A percentile compares a stretch with the other conserved stretches of the same genome.
Conservation (phyloP, 331 rosid genomes). For the Pyracantha coccinea region DNA sequence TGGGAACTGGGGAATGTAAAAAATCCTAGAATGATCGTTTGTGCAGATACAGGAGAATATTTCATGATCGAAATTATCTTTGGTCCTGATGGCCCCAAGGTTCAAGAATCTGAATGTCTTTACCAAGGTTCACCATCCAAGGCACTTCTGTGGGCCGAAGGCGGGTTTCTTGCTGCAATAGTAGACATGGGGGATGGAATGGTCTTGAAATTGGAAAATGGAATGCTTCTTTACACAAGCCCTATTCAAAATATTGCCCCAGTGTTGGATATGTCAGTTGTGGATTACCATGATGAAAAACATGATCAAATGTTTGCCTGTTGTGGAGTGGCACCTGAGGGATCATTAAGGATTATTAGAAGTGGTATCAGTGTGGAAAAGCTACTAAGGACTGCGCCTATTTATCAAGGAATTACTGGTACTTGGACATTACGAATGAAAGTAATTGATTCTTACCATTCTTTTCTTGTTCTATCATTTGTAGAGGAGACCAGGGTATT, state of each 20-base stretch:
- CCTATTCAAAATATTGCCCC: constrained; percentile 88
- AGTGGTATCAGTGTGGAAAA: constrained; percentile 83
- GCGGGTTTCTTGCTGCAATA: constrained; percentile 75
- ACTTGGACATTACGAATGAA: constrained; percentile 85
- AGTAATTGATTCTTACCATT: constrained; percentile 57
- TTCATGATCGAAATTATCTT: constrained; percentile 64
- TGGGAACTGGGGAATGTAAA: constrained; percentile 68
- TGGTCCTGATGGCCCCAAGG: constrained; percentile 52
- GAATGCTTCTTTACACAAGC: constrained; percentile 50
- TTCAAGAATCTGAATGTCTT: constrained; percentile 72
- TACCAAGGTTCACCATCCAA: constrained; percentile 74
- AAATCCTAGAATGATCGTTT: constrained; percentile 63
- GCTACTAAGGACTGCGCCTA: constrained; percentile 65
- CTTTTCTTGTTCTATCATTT: constrained; percentile 84
- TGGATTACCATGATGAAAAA: constrained; percentile 80
- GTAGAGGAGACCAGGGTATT: constrained; percentile 94
- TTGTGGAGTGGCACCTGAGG: constrained; percentile 90
- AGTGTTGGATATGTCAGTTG: constrained; percentile 73
- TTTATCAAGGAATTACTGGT: constrained; percentile 83
- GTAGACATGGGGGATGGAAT: constrained; percentile 94
- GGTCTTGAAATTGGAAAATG: constrained; percentile 71
- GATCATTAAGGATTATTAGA: constrained; percentile 80
- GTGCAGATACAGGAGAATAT: constrained; percentile 80
- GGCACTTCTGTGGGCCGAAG: constrained; percentile 80
- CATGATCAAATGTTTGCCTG: constrained; percentile 92